Percentiles rank a stretch among this genome's conserved stretches.
Conservation (phyloP, 2,329 filamentous ascomycete species). For the Fusarium foetens region DNA sequence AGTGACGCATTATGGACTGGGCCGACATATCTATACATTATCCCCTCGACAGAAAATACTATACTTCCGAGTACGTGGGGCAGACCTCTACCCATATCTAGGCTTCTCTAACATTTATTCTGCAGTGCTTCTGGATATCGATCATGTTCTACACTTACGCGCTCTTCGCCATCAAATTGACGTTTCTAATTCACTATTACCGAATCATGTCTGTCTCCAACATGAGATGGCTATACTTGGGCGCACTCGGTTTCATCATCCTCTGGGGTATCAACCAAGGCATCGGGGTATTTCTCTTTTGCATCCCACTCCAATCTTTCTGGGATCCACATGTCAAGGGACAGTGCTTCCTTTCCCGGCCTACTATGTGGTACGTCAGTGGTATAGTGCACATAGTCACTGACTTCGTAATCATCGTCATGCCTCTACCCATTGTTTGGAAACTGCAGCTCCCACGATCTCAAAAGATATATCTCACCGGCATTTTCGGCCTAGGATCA, state of each 20-base stretch:
- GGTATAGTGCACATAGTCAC: constrained; percentile 18
- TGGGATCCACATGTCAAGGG: constrained; percentile 28
- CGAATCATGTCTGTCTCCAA: constrained; percentile 30
- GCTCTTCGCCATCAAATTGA: constrained; percentile 19
- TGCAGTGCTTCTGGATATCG: constrained; percentile 34
- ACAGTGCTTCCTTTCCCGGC: not conserved
- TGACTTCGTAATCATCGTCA: constrained; percentile 22
- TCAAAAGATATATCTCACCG: constrained; percentile 24
- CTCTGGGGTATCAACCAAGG: not conserved
- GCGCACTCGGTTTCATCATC: not conserved
- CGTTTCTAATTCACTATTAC: constrained; percentile 33
- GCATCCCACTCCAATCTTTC: constrained; percentile 11
- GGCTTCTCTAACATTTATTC: rapidly evolving
- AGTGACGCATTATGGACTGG: constrained; percentile 38
- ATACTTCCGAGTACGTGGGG: not conserved
- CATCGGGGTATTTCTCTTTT: not conserved
- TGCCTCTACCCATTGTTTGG: constrained; percentile 34
- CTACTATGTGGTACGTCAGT: constrained; percentile 14
- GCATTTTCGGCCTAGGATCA: constrained; percentile 27
- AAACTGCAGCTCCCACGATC: constrained; percentile 1
- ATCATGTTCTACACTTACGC: constrained; percentile 21
- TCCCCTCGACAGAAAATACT: not conserved
- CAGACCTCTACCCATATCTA: rapidly evolving
- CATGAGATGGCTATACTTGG: constrained; percentile 7
- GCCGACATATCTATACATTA: constrained; percentile 26